phyloP scores from a whole-genome alignment of 805 yeast species.

The Saccharomycopsis vini region DNA sequence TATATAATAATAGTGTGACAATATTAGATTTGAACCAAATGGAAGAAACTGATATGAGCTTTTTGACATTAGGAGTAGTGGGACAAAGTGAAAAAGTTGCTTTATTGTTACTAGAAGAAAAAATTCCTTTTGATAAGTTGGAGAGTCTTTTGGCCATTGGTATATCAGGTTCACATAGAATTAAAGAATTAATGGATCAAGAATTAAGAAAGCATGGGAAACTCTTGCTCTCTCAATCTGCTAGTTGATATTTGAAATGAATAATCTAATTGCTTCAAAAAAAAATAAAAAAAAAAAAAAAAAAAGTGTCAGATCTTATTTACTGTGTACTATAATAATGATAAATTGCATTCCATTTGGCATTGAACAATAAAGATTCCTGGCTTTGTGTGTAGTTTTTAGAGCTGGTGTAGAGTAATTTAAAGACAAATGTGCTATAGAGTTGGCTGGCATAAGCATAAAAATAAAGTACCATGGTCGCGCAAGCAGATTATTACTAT shows the following conservation, averaged over 20 bases:
- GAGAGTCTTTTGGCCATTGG: slow-evolving; percentile 74
- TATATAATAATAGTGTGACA: slow-evolving; percentile 63
- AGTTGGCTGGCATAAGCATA: too few species aligned
- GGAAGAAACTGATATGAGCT: slow-evolving; percentile 80
- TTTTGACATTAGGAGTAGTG: slow-evolving; percentile 72
- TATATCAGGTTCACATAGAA: slow-evolving; percentile 75
- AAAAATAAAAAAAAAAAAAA: too few species aligned
- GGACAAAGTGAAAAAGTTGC: slow-evolving; percentile 78
- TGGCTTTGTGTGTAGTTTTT: not conserved
- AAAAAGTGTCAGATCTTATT: too few species aligned
- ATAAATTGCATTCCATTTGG: too few species aligned
- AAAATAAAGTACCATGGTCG: too few species aligned
- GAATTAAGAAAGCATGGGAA: slow-evolving; percentile 73
- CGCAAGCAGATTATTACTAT: too few species aligned
- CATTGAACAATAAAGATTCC: too few species aligned
- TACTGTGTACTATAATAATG: too few species aligned
- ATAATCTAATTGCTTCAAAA: too few species aligned
- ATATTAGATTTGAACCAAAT: slow-evolving; percentile 71
- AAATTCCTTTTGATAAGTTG: slow-evolving; percentile 72
- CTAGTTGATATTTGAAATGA: not conserved
- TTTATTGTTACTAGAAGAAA: slow-evolving; percentile 69
- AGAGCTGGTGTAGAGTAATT: too few species aligned
- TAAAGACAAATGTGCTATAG: too few species aligned
- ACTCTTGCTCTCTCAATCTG: slow-evolving; percentile 32
- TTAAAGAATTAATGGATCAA: slow-evolving; percentile 78